A percentile compares a stretch with the other conserved stretches of the same genome.
phyloP scores from a whole-genome alignment of 495 filamentous ascomycete genomes.

The Xylaria grammica region DNA sequence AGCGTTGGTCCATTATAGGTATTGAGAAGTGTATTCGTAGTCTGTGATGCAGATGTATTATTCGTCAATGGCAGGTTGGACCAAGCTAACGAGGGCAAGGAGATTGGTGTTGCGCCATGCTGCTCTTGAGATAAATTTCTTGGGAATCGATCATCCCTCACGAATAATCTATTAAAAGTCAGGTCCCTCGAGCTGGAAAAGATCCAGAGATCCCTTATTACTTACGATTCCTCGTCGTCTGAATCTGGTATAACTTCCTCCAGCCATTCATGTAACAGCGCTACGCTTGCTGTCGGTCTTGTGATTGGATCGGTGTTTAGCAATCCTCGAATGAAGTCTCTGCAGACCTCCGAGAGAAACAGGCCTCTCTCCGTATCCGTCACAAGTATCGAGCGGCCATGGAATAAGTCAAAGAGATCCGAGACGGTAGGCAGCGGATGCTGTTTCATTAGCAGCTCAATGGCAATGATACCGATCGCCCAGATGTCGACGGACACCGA shows the following conservation, averaged over 20 bases:
- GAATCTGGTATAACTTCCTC: conserved; percentile 9
- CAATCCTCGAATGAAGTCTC: conserved; percentile 4
- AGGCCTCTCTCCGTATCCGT: neutral
- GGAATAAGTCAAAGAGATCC: neutral
- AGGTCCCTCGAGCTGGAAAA: neutral
- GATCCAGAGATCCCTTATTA: neutral
- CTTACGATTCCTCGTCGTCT: conserved; percentile 13
- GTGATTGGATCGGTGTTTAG: neutral
- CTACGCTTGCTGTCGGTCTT: neutral
- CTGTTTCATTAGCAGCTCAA: conserved; percentile 8
- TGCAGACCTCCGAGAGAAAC: neutral
- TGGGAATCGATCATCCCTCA: neutral
- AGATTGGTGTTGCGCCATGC: conserved; percentile 5
- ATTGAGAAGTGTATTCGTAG: neutral
- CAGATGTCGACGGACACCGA: conserved; percentile 16
- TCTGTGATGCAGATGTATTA: neutral
- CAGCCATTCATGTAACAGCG: neutral
- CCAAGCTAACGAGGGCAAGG: conserved; percentile 9
- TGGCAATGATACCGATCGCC: conserved; percentile 14
- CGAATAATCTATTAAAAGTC: neutral
- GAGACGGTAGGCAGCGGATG: neutral
- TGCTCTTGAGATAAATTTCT: neutral
- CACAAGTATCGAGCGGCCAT: neutral
- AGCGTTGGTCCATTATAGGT: conserved; percentile 6
- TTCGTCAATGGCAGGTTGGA: conserved; percentile 6